phyloP scores from a whole-genome alignment of 2,329 filamentous ascomycete species.

The Cordyceps militaris region DNA sequence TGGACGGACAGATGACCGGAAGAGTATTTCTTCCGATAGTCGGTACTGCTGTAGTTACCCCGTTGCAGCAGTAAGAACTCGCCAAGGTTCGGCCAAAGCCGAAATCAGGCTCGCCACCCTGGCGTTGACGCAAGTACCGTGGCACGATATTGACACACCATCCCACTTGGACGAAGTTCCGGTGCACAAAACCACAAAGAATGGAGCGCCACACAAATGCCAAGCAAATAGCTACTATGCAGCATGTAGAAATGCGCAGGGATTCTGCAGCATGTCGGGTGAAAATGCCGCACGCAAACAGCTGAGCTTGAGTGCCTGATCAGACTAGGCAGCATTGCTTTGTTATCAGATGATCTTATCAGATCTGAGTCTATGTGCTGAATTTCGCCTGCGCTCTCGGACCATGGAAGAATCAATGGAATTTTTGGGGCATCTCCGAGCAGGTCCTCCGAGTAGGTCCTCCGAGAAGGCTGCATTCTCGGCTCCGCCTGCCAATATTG shows the following conservation, averaged over 20 bases:
- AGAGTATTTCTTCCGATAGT: not conserved
- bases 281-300: not conserved
- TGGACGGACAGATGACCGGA: not conserved
- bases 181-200: not conserved
- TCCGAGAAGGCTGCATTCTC: too few relatives aligned
- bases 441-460: too few relatives aligned
- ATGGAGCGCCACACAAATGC: not conserved
- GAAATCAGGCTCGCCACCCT: not conserved
- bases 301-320: not conserved
- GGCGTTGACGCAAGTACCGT: not conserved
- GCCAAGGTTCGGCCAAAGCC: not conserved
- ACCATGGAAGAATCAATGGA: too few relatives aligned
- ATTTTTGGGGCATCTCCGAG: too few relatives aligned
- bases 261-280: not conserved
- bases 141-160: not conserved
- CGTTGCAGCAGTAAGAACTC: not conserved
- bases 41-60: not conserved
- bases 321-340: not conserved
- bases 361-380: not conserved
- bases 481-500: too few relatives aligned
- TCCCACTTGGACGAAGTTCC: not conserved
- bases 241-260: not conserved
- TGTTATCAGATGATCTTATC: conserved; percentile 6
- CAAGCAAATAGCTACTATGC: conserved; percentile 1
- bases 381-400: too few relatives aligned